Evolutionary conservation across 495 filamentous ascomycete genomes (phyloP).

Genomic region (Pseudevernia furfuracea): DNA sequence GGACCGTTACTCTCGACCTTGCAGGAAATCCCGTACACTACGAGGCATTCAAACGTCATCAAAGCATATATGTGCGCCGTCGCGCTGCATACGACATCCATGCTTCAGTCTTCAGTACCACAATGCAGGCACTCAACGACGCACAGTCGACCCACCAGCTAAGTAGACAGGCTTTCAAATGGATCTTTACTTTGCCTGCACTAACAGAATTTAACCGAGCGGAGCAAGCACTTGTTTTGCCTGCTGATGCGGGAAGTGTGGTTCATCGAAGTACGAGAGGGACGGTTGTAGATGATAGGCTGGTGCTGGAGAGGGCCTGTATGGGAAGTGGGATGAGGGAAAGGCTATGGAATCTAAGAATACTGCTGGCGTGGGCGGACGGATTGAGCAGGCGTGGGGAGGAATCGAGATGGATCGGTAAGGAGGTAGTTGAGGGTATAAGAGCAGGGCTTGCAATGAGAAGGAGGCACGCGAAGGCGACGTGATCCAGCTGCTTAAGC

Average conservation of each 20-base stretch:
- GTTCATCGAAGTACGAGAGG: constrained; percentile 42
- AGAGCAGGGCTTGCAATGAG: constrained; percentile 34
- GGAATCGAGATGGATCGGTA: constrained; percentile 31
- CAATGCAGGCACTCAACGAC: constrained; percentile 55
- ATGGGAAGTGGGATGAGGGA: constrained; percentile 57
- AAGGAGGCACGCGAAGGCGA: constrained; percentile 33
- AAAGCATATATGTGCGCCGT: constrained; percentile 75
- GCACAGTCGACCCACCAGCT: constrained; percentile 26
- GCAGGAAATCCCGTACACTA: constrained; percentile 51
- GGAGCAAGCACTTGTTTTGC: constrained; percentile 68
- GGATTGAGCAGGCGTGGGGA: constrained; percentile 31
- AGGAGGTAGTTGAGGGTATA: constrained; percentile 31
- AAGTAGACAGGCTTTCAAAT: constrained; percentile 51
- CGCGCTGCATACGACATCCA: constrained; percentile 60
- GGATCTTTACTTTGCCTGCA: constrained; percentile 62
- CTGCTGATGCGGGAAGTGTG: constrained; percentile 41
- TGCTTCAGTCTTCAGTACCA: constrained; percentile 66
- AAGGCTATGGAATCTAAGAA: constrained; percentile 61
- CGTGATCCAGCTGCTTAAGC: not conserved
- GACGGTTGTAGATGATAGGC: constrained; percentile 69
- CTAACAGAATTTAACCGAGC: constrained; percentile 63
- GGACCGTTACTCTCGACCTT: constrained; percentile 80
- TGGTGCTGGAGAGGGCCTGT: constrained; percentile 59
- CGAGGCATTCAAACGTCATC: constrained; percentile 63
- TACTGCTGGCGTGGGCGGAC: constrained; percentile 81